Conservation (phyloP, 257 asterid species). For the Nicotiana tomentosiformis region DNA sequence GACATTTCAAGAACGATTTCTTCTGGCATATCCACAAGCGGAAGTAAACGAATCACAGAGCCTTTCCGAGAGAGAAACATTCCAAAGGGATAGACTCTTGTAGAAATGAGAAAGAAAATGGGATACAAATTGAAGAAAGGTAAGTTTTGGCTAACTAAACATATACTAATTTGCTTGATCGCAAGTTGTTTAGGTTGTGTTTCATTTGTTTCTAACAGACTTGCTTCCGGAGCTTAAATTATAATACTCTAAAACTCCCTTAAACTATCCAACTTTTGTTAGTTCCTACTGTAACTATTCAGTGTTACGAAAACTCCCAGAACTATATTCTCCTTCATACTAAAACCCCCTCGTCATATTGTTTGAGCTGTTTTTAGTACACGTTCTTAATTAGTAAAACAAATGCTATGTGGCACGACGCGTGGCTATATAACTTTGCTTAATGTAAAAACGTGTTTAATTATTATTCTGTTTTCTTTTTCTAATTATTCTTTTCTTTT, state of each 20-base stretch:
- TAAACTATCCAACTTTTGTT: too few relatives aligned
- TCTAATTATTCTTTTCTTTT: too few relatives aligned
- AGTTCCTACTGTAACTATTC: too few relatives aligned
- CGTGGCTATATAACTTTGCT: too few relatives aligned
- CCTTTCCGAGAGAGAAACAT: constrained; percentile 29
- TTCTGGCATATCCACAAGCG: constrained; percentile 48
- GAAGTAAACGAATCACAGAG: constrained; percentile 62
- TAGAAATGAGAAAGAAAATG: constrained; percentile 39
- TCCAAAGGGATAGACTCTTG: constrained; percentile 31
- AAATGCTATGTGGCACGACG: too few relatives aligned
- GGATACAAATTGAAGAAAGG: constrained; percentile 83
- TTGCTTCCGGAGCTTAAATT: constrained; percentile 94
- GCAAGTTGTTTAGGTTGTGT: constrained; percentile 23
- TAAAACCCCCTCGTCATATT: too few relatives aligned
- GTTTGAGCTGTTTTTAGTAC: too few relatives aligned
- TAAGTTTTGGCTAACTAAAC: constrained; percentile 27
- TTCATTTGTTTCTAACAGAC: constrained; percentile 42
- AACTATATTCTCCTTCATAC: too few relatives aligned
- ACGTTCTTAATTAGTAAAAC: too few relatives aligned
- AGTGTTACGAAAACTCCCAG: accelerated
- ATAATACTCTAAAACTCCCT: constrained; percentile 15
- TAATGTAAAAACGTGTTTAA: too few relatives aligned
- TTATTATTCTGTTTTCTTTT: too few relatives aligned
- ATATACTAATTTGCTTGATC: constrained; percentile 20
- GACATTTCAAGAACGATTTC: constrained; percentile 45